phyloP scores from a whole-genome alignment of 2,329 filamentous ascomycete species.

The Hypoxylon sp. region DNA sequence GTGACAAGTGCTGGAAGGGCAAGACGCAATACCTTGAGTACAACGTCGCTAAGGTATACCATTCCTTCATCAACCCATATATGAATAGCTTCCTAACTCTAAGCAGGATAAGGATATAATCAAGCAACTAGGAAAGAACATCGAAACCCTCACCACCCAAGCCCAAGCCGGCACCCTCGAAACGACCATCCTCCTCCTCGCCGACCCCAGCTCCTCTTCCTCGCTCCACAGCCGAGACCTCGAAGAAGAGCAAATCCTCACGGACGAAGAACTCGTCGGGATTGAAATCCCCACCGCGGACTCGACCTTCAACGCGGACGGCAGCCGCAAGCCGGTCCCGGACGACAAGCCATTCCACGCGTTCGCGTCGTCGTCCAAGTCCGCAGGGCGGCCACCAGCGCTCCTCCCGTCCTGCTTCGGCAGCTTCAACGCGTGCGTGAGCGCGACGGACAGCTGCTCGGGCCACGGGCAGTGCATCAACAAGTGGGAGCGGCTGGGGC shows the following conservation, averaged over 20 bases:
- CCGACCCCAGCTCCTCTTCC: constrained; percentile 56
- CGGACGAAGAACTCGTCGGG: constrained; percentile 43
- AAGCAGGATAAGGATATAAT: constrained; percentile 60
- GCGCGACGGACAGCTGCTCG: constrained; percentile 83
- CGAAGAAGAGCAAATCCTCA: constrained; percentile 62
- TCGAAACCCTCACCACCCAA: constrained; percentile 63
- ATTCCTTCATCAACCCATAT: background rate
- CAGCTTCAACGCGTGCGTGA: constrained; percentile 76
- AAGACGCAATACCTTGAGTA: constrained; percentile 55
- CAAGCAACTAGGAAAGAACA: constrained; percentile 60
- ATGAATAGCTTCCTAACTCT: constrained; percentile 45
- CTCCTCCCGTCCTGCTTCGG: constrained; percentile 80
- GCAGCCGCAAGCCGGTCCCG: constrained; percentile 45
- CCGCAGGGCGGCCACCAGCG: constrained; percentile 53
- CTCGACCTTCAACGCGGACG: constrained; percentile 35
- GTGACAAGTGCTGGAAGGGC: constrained; percentile 51
- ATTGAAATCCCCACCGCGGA: constrained; percentile 32
- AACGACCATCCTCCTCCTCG: constrained; percentile 70
- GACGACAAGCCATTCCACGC: constrained; percentile 52
- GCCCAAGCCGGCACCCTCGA: constrained; percentile 68
- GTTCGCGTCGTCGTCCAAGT: constrained; percentile 52
- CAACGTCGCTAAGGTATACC: constrained; percentile 49
- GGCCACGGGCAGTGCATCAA: constrained; percentile 83
- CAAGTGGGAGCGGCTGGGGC: constrained; percentile 68
- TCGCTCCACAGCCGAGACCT: constrained; percentile 63